Base-by-base conservation (phyloP, 768 basidiomycete genomes). In the Mycena haematopus region DNA sequence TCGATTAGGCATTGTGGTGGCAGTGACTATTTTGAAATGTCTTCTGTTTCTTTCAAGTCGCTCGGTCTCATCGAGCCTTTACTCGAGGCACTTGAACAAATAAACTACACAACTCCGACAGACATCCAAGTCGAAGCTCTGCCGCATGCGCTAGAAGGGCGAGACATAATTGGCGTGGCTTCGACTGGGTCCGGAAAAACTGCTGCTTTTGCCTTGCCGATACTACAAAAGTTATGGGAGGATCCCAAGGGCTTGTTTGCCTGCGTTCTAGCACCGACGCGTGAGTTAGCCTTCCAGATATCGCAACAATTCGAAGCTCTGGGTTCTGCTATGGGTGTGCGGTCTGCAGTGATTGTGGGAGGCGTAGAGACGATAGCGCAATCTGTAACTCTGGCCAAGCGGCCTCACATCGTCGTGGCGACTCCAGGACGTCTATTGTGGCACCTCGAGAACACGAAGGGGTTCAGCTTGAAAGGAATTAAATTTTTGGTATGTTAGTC, bases 141-240 rank as follows among this genome's bases (percentile, higher is more conserved):
- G 51, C 97, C 97, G 0, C 86, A 87, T 78, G 96, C 96, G 21
- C 78, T 99, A 7, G 82, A 92, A 73, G 96, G 95, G 0, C 87
- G 90, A 70, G 97, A 99, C 78, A 93, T 99, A 68, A 99, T 99
- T 61, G 97, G 97, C 21, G 91, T 99, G n/a, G 97, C 97, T 33
- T 89, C 93, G 67, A 99, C 97, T 11, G 97, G 97, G 31, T 95
- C 93, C 14, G 97, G 96, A 68, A 99, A 99, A 80, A 99, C 97
- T 0, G 96, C 95, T 17, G 96, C 97, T 22, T 99, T 99, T 76
- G 95, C 93, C 25, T 78, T 99, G 6, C 97, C 97, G 2, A 96
- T 99, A 61, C 78, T 99, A 36, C 97, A 99, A 76, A 93, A 93
- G 68, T 77, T 99, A 75, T 99, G 95, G 95, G 92, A 95, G 52